Evolutionary conservation across 1,139 yeast genomes (phyloP), one percentile per base, ranked within the genome.

Genomic region (Eremothecium coryli): DNA sequence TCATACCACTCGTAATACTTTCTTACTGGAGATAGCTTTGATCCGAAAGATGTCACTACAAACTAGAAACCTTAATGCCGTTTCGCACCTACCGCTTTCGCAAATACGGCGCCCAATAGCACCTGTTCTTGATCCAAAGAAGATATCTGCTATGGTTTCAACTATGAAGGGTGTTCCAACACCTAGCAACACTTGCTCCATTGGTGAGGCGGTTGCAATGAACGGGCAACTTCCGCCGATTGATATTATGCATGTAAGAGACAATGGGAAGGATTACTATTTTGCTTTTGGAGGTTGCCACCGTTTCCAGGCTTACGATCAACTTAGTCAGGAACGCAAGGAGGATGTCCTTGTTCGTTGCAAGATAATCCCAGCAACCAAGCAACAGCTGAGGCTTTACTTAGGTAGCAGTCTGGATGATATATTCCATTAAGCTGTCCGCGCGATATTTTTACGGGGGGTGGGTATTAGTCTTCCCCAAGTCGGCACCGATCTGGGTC

Each of bases 241-340:
- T 18, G 95, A 82, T 54, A 86, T 82, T 0, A 61, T 82, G 44
- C 66, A 70, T 28, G 79, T 82, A 2, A 63, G 76, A 30, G 31
- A 33, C 26, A 54, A 68, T 8, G 90, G 85, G 1, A 59, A 70
- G 36, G 67, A 62, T 18, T 70, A 68, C 53, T 82, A 76, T 51
- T 82, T 82, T 61, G 93, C 93, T 2, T 78, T 82, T 57, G 93
- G 93, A 7, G 93, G 93, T 0, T 82, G 93, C 53, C 93, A 82
- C 52, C 58, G 93, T 41, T 76, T 82, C 45, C 93, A 82, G 52
- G 88, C 88, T 0, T 80, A 80, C 50, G 86, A 78, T 42, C 60
- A 64, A 35, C 44, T 66, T 23, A 64, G 62, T 27, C 60, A 56
- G 2, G 73, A 69, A 25, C 61, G 66, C 1, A 39, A 40, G 3